Evolutionary conservation across 108 stramenopile genomes (phyloP).

Genomic region (Conticribra weissflogii): DNA sequence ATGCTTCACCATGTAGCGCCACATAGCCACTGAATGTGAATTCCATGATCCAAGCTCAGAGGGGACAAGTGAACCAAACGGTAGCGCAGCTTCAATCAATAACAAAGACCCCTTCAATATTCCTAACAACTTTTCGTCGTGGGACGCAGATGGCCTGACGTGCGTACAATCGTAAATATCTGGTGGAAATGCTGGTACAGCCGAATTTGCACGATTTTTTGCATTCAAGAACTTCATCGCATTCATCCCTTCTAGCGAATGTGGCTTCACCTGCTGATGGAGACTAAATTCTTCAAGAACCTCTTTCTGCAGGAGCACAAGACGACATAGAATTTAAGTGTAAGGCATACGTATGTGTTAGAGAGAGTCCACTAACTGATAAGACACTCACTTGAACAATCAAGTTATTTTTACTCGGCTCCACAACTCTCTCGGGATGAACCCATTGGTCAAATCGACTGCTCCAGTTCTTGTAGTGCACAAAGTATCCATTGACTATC

Average conservation of each 20-base stretch:
- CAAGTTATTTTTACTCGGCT: constrained; percentile 66
- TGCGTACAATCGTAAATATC: constrained; percentile 59
- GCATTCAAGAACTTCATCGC: constrained; percentile 57
- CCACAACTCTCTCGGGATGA: constrained; percentile 61
- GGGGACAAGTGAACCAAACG: constrained; percentile 68
- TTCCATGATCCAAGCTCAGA: constrained; percentile 65
- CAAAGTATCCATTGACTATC: constrained; percentile 65
- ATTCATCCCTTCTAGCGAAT: constrained; percentile 49
- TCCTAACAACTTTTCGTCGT: constrained; percentile 62
- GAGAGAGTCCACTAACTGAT: background rate
- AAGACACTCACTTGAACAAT: constrained; percentile 43
- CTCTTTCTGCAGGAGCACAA: constrained; percentile 47
- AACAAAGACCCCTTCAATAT: constrained; percentile 75
- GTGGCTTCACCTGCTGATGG: constrained; percentile 46
- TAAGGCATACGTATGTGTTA: background rate
- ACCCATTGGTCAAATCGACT: constrained; percentile 89
- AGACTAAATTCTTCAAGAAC: constrained; percentile 51
- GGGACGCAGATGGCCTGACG: constrained; percentile 39
- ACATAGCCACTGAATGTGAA: constrained; percentile 58
- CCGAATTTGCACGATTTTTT: constrained; percentile 66
- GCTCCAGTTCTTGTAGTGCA: constrained; percentile 84
- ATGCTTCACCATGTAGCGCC: constrained; percentile 64
- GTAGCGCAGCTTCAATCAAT: constrained; percentile 83
- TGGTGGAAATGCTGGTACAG: constrained; percentile 39
- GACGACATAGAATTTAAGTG: constrained; percentile 1